Evolutionary conservation across 768 basidiomycete species (phyloP).

Genomic region (Daedaleopsis nitida): DNA sequence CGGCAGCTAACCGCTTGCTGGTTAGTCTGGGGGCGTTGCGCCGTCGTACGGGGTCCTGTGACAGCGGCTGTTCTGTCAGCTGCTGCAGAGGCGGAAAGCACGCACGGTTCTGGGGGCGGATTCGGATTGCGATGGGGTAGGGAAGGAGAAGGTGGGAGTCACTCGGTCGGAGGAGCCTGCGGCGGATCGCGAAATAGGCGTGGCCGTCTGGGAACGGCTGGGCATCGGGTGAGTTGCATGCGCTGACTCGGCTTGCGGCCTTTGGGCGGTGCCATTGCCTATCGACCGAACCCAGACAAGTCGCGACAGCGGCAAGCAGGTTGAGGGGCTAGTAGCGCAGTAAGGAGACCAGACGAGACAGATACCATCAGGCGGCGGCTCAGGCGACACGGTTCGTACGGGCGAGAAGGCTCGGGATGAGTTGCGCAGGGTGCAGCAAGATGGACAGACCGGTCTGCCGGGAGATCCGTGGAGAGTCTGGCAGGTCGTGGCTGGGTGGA

Average conservation of each 20-base stretch:
- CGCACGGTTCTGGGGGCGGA: neutral
- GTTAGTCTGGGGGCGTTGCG: too few species aligned
- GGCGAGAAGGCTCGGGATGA: neutral
- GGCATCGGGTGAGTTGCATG: neutral
- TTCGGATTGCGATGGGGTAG: neutral
- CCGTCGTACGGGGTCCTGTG: too few species aligned
- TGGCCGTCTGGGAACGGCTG: neutral
- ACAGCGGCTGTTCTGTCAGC: too few species aligned
- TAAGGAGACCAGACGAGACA: neutral
- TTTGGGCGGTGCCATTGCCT: too few species aligned
- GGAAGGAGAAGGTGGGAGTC: neutral
- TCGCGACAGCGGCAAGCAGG: neutral
- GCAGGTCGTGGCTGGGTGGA: neutral
- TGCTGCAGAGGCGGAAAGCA: neutral
- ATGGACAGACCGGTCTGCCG: neutral
- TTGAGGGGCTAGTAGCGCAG: neutral
- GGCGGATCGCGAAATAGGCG: neutral
- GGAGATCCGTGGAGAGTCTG: neutral
- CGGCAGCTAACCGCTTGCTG: too few species aligned
- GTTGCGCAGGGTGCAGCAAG: neutral
- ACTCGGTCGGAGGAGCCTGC: neutral
- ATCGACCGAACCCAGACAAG: neutral
- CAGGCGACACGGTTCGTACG: neutral
- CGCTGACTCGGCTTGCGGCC: too few species aligned
- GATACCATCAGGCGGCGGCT: neutral